Evolutionary conservation across 2,329 filamentous ascomycete genomes (phyloP).

Genomic region (Malbranchea cinnamomea): DNA sequence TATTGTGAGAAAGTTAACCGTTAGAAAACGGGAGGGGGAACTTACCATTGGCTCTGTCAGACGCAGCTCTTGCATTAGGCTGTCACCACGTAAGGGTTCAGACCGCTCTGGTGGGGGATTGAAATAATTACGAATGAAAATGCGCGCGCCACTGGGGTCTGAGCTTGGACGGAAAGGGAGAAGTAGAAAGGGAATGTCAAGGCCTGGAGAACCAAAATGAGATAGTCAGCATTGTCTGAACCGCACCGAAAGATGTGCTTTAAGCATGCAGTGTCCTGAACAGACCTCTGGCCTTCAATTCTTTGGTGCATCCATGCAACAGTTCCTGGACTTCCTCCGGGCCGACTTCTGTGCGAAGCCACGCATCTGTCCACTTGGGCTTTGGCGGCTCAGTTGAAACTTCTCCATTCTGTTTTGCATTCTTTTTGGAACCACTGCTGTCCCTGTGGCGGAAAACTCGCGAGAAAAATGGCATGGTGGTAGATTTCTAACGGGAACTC

Average conservation of each 20-base stretch:
- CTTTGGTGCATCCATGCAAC: slow-evolving; percentile 67
- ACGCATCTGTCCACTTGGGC: slow-evolving; percentile 77
- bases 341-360: slow-evolving; percentile 64
- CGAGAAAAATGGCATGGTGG: slow-evolving; percentile 44
- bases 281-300: slow-evolving; percentile 89
- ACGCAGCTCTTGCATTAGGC: slow-evolving; percentile 69
- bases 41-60: slow-evolving; percentile 87
- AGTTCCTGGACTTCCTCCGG: slow-evolving; percentile 86
- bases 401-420: slow-evolving; percentile 36
- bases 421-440: slow-evolving; percentile 46
- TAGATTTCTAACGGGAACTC: not conserved
- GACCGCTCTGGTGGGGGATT: slow-evolving; percentile 49
- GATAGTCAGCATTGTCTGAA: slow-evolving; percentile 12
- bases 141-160: slow-evolving; percentile 80
- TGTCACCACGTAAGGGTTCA: slow-evolving; percentile 46
- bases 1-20: not conserved
- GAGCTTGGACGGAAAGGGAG: slow-evolving; percentile 88
- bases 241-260: slow-evolving; percentile 11
- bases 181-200: slow-evolving; percentile 83
- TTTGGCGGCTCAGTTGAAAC: slow-evolving; percentile 45
- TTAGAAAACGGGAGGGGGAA: slow-evolving; percentile 4
- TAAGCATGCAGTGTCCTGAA: slow-evolving; percentile 7
- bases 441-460: slow-evolving; percentile 62
- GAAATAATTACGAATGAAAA: slow-evolving; percentile 88
- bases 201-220: slow-evolving; percentile 38